phyloP scores from a whole-genome alignment of 352 stramenopile species.

The Plasmopara muralis region DNA sequence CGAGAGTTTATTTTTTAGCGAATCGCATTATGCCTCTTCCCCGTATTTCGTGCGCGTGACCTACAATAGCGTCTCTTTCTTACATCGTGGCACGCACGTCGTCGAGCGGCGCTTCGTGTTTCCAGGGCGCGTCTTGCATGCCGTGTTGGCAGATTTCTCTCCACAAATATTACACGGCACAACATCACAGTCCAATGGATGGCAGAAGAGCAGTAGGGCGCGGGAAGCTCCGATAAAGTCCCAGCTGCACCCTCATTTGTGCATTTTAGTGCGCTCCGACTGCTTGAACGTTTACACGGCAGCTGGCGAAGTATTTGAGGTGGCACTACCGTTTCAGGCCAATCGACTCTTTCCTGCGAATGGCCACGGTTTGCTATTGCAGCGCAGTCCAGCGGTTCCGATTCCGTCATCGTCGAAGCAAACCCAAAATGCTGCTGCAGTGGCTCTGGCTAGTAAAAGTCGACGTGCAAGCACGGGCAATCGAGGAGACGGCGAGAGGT shows the following conservation, averaged over 20 bases:
- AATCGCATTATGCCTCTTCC: conserved; percentile 21
- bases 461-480: conserved; percentile 33
- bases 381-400: conserved; percentile 38
- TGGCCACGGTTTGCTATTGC: conserved; percentile 43
- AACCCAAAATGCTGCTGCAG: conserved; percentile 22
- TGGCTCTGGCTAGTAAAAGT: conserved; percentile 23
- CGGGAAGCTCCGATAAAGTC: conserved; percentile 11
- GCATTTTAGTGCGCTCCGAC: conserved; percentile 59
- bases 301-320: conserved; percentile 60
- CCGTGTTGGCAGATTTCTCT: conserved; percentile 43
- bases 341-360: conserved; percentile 46
- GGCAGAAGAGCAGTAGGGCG: not conserved
- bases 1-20: conserved; percentile 26
- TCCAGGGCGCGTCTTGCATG: conserved; percentile 46
- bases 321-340: conserved; percentile 66
- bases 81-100: conserved; percentile 44
- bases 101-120: conserved; percentile 63
- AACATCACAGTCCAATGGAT: not conserved
- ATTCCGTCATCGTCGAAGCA: conserved; percentile 25
- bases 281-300: conserved; percentile 62
- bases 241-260: conserved; percentile 33
- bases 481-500: conserved; percentile 27
- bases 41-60: conserved; percentile 37
- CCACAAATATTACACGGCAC: conserved; percentile 3
- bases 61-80: conserved; percentile 45